Base-by-base conservation (phyloP, 495 filamentous ascomycete species). In the Patellaria atrata region DNA sequence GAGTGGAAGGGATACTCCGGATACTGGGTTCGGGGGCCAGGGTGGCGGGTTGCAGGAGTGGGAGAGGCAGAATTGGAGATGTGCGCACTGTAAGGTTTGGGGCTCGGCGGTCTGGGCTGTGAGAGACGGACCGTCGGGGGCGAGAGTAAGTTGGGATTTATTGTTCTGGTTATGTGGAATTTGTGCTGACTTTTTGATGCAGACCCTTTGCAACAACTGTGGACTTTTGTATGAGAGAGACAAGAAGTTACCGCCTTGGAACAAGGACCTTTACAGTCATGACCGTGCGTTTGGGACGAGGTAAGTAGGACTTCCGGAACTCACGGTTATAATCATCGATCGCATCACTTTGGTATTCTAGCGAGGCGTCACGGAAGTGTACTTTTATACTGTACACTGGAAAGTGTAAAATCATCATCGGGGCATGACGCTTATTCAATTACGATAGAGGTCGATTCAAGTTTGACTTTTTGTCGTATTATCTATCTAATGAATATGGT, bases 191-290 rank as follows among this genome's bases (percentile, higher is more conserved):
- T 26, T 19, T 33, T 5, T 5, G 12, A 5, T 27, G 6, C 40
- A 93, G 86, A 79, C 83, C 15, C 71, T 99, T 14, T 99, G 89
- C 59, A 78, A 80, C 56, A 96, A 93, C 51, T 99, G 89, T 59
- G 87, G 84, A 36, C 77, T 83, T 33, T 60, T 82, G 3, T 94
- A 75, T 48, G 87, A 94, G 50, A 77, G 85, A 34, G 80, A 86
- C 51, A 77, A 82, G 53, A 71, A 77, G 35, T 65, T 89, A 0
- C 85, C 91, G 2, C 75, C 78, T 33, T 92, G 81, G 76, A 75
- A 77, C 4, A 79, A 77, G 52, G 75, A 79, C 40, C 67, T 96
- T 24, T 62, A 56, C 44, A 32, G 15, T 19, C 4, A 27, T 15
- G 44, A 47, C 15, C 44, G 44, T 12, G 24, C 44, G n/a, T n/a